phyloP scores from a whole-genome alignment of 2,329 filamentous ascomycete species.

The Alternaria dauci region DNA sequence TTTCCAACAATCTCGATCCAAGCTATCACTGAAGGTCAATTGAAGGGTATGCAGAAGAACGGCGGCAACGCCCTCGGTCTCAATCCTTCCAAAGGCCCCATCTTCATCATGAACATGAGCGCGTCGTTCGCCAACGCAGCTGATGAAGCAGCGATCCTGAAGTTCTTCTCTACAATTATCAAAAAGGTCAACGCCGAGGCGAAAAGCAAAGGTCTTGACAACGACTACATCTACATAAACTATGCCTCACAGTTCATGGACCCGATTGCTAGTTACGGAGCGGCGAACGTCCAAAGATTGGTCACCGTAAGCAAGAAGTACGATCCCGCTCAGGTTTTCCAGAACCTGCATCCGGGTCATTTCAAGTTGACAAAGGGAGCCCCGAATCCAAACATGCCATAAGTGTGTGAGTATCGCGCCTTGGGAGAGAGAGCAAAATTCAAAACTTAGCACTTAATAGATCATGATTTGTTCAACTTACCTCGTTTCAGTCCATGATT shows the following conservation, averaged over 20 bases:
- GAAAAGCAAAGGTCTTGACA: conserved; percentile 21
- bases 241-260: conserved; percentile 56
- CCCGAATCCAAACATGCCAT: conserved; percentile 11
- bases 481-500: too few species aligned
- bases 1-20: conserved; percentile 33
- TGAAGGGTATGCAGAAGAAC: conserved; percentile 36
- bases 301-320: conserved; percentile 47
- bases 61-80: conserved; percentile 45
- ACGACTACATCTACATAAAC: conserved; percentile 53
- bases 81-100: conserved; percentile 23
- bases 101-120: conserved; percentile 34
- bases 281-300: conserved; percentile 44
- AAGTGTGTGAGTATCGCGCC: too few species aligned
- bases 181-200: conserved; percentile 29
- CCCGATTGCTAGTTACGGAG: conserved; percentile 47
- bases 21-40: conserved; percentile 32
- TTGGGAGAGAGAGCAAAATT: too few species aligned
- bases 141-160: conserved; percentile 31
- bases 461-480: too few species aligned
- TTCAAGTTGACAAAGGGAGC: conserved; percentile 67
- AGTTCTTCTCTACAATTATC: conserved; percentile 28
- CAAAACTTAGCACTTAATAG: too few species aligned
- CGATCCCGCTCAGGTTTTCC: conserved; percentile 53
- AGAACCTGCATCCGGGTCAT: conserved; percentile 40
- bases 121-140: conserved; percentile 23